Evolutionary conservation across 805 yeast genomes (phyloP).

Genomic region (Ogataea methylovora): DNA sequence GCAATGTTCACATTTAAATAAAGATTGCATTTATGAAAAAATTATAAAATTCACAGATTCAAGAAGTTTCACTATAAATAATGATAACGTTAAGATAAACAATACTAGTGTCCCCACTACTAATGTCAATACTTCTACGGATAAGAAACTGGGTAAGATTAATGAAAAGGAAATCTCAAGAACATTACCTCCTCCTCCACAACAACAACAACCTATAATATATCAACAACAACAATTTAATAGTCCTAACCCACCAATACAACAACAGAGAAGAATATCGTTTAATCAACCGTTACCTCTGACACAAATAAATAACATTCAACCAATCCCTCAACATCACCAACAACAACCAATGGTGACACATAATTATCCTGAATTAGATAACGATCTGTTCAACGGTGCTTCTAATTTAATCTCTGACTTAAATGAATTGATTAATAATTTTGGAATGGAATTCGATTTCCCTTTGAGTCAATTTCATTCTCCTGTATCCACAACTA

Average conservation of each 20-base stretch:
- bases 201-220: neutral
- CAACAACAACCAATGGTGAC: neutral
- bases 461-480: slow-evolving; percentile 9
- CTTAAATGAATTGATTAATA: slow-evolving; percentile 25
- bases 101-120: too few species aligned
- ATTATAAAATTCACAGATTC: slow-evolving; percentile 24
- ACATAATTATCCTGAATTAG: slow-evolving; percentile 13
- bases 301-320: neutral
- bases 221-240: neutral
- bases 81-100: too few species aligned
- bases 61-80: slow-evolving; percentile 18
- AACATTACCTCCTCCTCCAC: too few species aligned
- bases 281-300: neutral
- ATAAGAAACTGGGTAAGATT: too few species aligned
- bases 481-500: neutral
- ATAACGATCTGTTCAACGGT: slow-evolving; percentile 24
- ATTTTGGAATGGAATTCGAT: slow-evolving; percentile 18
- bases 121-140: too few species aligned
- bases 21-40: slow-evolving; percentile 30
- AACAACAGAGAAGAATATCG: neutral
- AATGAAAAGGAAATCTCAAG: too few species aligned
- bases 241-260: neutral
- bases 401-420: slow-evolving; percentile 28
- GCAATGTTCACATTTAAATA: slow-evolving; percentile 30
- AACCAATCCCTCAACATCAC: neutral